A percentile compares a stretch with the other conserved stretches of the same genome.
These are phyloP conservation scores for Pseudogymnoascus sp. DNA, from an alignment of 2,329 filamentous ascomycete species.

Conservation along the genomic window DNA sequence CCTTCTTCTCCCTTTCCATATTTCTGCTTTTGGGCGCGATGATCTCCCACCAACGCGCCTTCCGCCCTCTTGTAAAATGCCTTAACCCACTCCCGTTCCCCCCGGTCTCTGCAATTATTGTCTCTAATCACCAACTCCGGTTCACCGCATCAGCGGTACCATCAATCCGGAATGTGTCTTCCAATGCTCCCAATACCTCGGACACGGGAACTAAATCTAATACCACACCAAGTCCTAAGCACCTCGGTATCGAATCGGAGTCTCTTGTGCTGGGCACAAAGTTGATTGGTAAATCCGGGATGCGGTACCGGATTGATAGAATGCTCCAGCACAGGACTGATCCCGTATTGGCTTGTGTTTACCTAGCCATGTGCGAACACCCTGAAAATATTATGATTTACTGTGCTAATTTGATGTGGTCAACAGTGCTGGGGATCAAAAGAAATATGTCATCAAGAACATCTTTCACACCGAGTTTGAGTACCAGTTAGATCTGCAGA, in stretches of 20 bases:
- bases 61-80: not conserved
- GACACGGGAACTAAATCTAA: not conserved
- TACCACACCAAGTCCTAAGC: not conserved
- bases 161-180: not conserved
- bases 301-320: not conserved
- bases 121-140: not conserved
- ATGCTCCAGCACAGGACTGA: not conserved
- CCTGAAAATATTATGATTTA: not conserved
- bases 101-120: not conserved
- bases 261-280: not conserved
- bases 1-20: not conserved
- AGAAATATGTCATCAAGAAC: not conserved
- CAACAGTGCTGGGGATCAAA: not conserved
- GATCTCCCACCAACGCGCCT: not conserved
- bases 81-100: not conserved
- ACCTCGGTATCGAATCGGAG: not conserved
- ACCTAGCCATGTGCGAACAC: not conserved
- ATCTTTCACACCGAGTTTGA: not conserved
- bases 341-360: not conserved
- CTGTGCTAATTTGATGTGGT: not conserved
- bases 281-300: not conserved
- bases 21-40: not conserved
- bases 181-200: not conserved
- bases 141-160: not conserved
- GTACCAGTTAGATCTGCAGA: not conserved